Evolutionary conservation across 257 asterid species (phyloP).

Genomic region (Jacaranda mimosifolia): DNA sequence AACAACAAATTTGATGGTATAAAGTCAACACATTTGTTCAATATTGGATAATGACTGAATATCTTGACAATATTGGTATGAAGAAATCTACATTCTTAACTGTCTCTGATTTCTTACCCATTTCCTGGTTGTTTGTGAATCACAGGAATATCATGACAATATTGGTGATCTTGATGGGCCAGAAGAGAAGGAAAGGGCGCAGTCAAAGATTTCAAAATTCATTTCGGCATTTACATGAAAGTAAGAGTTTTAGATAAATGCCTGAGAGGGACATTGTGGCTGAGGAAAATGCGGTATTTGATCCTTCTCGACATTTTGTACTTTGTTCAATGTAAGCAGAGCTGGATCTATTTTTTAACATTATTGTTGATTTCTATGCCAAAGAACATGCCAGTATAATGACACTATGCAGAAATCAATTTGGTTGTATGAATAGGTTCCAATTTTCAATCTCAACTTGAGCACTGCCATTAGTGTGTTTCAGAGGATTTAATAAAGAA

Average conservation of each 20-base stretch:
- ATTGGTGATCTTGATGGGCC: constrained; percentile 98
- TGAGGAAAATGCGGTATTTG: not conserved
- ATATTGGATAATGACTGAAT: no score
- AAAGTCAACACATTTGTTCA: not conserved
- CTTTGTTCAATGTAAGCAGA: constrained; percentile 23
- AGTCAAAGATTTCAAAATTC: constrained; percentile 74
- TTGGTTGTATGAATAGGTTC: not conserved
- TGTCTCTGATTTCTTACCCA: not conserved
- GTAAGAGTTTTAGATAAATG: not conserved
- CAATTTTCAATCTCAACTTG: not conserved
- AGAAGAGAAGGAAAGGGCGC: constrained; percentile 95
- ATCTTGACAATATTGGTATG: no score
- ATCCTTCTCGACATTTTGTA: constrained; percentile 25
- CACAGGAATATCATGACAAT: constrained; percentile 89
- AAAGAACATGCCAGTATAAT: not conserved
- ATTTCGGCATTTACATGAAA: constrained; percentile 65
- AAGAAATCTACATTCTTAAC: no score
- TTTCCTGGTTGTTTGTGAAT: constrained; percentile 24
- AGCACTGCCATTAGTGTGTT: not conserved
- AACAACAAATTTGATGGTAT: not conserved
- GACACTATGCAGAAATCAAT: constrained; percentile 4
- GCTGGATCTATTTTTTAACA: constrained; percentile 20
- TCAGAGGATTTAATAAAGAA: not conserved
- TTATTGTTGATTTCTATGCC: constrained; percentile 9
- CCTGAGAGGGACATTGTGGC: constrained; percentile 14